phyloP scores from a whole-genome alignment of 2,329 filamentous ascomycete genomes.

The Fusarium neocosmosporiellum region DNA sequence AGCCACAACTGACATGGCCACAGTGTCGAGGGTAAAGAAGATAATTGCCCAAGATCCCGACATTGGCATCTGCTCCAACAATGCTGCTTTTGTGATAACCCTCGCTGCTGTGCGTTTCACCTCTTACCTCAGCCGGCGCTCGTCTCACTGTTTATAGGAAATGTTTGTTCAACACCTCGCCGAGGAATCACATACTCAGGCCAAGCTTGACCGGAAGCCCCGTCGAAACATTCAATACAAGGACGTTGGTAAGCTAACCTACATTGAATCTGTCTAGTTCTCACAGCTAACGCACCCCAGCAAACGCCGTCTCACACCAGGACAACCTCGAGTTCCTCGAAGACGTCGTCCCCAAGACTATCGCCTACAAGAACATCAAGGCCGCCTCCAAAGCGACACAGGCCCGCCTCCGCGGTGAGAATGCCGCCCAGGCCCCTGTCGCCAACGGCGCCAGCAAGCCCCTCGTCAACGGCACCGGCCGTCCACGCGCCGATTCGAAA shows the following conservation, averaged over 20 bases:
- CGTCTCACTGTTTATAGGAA: conserved; percentile 67
- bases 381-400: conserved; percentile 65
- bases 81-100: conserved; percentile 93
- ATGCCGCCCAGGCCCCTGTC: conserved; percentile 45
- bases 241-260: conserved; percentile 76
- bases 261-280: not conserved
- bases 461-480: conserved; percentile 45
- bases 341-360: conserved; percentile 89
- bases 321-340: conserved; percentile 96
- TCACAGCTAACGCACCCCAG: conserved; percentile 55
- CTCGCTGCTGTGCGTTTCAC: conserved; percentile 79
- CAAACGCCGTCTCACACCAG: conserved; percentile 84
- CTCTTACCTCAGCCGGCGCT: not conserved
- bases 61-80: conserved; percentile 87
- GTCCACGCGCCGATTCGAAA: conserved; percentile 39
- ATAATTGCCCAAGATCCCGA: conserved; percentile 92
- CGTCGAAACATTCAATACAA: conserved; percentile 95
- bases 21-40: conserved; percentile 95
- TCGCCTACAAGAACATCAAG: conserved; percentile 83
- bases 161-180: conserved; percentile 96
- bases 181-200: conserved; percentile 85
- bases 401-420: conserved; percentile 56
- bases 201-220: conserved; percentile 91
- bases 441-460: conserved; percentile 45
- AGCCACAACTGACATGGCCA: not conserved